A percentile compares a stretch with the other conserved stretches of the same genome.
These are phyloP conservation scores for Aspergillus ostianus DNA, from an alignment of 495 filamentous ascomycete genomes.

Conservation along the genomic window DNA sequence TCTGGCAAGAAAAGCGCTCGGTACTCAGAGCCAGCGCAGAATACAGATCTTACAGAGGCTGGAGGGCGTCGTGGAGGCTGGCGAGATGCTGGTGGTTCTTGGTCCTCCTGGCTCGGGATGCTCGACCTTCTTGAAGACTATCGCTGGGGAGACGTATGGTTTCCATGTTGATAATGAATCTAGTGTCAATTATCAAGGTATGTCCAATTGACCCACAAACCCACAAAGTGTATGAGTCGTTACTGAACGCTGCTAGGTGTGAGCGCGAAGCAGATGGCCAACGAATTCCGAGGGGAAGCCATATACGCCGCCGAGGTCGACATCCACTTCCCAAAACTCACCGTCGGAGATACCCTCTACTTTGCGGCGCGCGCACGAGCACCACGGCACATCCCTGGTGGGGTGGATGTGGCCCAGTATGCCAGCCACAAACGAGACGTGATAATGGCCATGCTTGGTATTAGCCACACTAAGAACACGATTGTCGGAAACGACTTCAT, in stretches of 20 bases:
- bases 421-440: slow-evolving; percentile 46
- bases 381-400: slow-evolving; percentile 41
- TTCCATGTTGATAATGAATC: slow-evolving; percentile 57
- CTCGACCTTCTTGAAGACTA: slow-evolving; percentile 67
- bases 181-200: slow-evolving; percentile 70
- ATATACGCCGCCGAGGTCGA: slow-evolving; percentile 64
- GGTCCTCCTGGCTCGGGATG: slow-evolving; percentile 69
- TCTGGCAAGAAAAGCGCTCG: slow-evolving; percentile 38
- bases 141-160: slow-evolving; percentile 67
- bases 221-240: too few relatives aligned
- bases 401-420: slow-evolving; percentile 42
- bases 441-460: slow-evolving; percentile 60
- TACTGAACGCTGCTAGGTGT: too few relatives aligned
- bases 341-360: slow-evolving; percentile 59
- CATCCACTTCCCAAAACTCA: slow-evolving; percentile 61
- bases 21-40: slow-evolving; percentile 43
- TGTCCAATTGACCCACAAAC: slow-evolving; percentile 52
- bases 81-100: slow-evolving; percentile 78
- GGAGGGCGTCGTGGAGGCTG: slow-evolving; percentile 64
- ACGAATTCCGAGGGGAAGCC: slow-evolving; percentile 63
- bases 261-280: slow-evolving; percentile 45
- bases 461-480: slow-evolving; percentile 69
- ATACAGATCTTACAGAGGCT: slow-evolving; percentile 68
- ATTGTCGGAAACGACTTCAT: slow-evolving; percentile 70
- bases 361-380: slow-evolving; percentile 54